Evolutionary conservation across 805 yeast genomes (phyloP).

Genomic region (Candida loeiensis): DNA sequence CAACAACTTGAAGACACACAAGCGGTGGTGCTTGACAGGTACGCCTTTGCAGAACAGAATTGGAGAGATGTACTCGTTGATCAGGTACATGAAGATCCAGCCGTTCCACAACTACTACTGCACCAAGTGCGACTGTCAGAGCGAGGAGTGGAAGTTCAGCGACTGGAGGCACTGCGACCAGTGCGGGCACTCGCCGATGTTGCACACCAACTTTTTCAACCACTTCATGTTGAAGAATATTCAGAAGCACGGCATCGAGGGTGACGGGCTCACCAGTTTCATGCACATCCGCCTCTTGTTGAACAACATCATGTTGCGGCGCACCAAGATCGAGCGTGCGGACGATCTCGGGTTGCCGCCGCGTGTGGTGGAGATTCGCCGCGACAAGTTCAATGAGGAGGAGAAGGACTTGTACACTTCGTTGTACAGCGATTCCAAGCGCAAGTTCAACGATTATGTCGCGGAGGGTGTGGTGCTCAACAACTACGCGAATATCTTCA

Average conservation of each 20-base stretch:
- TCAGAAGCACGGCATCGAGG: slow-evolving; percentile 77
- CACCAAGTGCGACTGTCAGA: slow-evolving; percentile 84
- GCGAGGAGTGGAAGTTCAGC: slow-evolving; percentile 79
- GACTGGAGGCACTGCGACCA: slow-evolving; percentile 79
- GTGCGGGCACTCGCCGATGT: slow-evolving; percentile 93
- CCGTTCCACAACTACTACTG: slow-evolving; percentile 92
- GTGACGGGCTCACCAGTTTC: slow-evolving; percentile 78
- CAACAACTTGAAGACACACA: slow-evolving; percentile 62
- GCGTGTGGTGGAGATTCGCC: slow-evolving; percentile 82
- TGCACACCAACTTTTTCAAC: slow-evolving; percentile 91
- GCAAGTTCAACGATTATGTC: slow-evolving; percentile 88
- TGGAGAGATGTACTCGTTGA: slow-evolving; percentile 92
- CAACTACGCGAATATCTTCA: slow-evolving; percentile 95
- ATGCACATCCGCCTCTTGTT: slow-evolving; percentile 69
- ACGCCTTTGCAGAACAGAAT: slow-evolving; percentile 95
- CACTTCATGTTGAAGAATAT: slow-evolving; percentile 94
- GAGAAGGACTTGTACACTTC: slow-evolving; percentile 91
- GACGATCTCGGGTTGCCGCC: slow-evolving; percentile 98
- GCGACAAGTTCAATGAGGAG: slow-evolving; percentile 87
- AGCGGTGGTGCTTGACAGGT: slow-evolving; percentile 91
- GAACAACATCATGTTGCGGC: slow-evolving; percentile 80
- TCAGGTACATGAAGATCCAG: slow-evolving; percentile 74
- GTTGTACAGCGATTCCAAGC: slow-evolving; percentile 77
- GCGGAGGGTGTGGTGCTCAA: slow-evolving; percentile 95
- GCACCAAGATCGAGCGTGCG: slow-evolving; percentile 94